Percentiles rank a stretch among this genome's conserved stretches.
Conservation (phyloP, 108 stramenopile genomes). For the Aureococcus anophagefferens region DNA sequence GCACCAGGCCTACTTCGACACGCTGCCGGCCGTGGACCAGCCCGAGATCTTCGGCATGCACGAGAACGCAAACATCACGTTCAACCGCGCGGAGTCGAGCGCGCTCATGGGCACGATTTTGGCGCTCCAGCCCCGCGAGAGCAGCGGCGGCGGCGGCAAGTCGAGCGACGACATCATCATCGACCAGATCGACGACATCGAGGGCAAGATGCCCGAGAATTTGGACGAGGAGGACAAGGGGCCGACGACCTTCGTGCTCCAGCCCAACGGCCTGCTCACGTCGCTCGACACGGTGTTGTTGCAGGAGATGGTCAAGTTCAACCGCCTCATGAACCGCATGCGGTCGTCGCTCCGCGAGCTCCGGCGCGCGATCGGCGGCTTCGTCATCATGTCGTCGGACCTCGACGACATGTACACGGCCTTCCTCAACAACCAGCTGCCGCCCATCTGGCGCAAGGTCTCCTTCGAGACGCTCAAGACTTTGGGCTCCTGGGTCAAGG, state of each 20-base stretch:
- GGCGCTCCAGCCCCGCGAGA: conserved; percentile 42
- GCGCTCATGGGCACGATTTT: conserved; percentile 35
- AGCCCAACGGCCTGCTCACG: conserved; percentile 40
- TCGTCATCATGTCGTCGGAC: conserved; percentile 49
- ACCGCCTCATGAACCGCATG: conserved; percentile 35
- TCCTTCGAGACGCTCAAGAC: conserved; percentile 51
- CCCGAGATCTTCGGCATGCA: conserved; percentile 65
- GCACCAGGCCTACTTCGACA: conserved; percentile 26
- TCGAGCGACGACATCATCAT: conserved; percentile 44
- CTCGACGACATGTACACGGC: conserved; percentile 53
- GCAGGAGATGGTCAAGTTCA: conserved; percentile 62
- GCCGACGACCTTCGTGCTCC: conserved; percentile 47
- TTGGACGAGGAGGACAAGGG: conserved; percentile 41
- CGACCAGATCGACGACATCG: conserved; percentile 22
- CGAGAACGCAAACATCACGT: conserved; percentile 60
- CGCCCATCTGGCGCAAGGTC: conserved; percentile 36
- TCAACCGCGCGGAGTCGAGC: conserved; percentile 40
- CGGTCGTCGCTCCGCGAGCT: conserved; percentile 27
- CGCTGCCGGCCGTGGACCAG: conserved; percentile 39
- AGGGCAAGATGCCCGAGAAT: conserved; percentile 26
- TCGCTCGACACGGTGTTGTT: conserved; percentile 53
- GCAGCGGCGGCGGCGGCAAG: conserved; percentile 33
- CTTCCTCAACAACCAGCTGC: conserved; percentile 51
- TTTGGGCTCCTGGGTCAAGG: conserved; percentile 49
- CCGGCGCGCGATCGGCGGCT: conserved; percentile 45